Base-by-base conservation (phyloP, 2,329 filamentous ascomycete species). In the Aspergillus sp. region DNA sequence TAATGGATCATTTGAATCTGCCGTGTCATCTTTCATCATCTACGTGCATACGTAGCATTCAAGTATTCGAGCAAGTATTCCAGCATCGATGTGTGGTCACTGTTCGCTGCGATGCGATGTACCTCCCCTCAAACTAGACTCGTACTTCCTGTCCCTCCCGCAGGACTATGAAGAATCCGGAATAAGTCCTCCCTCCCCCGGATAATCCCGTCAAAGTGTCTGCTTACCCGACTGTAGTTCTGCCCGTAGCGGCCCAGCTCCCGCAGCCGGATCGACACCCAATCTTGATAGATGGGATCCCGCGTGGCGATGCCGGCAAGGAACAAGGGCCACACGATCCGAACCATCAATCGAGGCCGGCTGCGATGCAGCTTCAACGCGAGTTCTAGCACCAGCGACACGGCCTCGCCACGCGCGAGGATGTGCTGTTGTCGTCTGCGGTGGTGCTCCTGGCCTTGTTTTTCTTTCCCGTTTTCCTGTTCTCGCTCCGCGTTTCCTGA, bases 241-340 rank as follows among this genome's bases (percentile, higher is more conserved):
- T 65, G 63, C 18, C 64, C 68, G 58, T 68, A 67, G 24, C 61
- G 64, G 22, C 69, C 63, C 14, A 70, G 58, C 46, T 69, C 68
- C 5, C 62, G 61, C 32, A 72, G 54, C 20, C 66, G 65, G 26
- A 69, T 69, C 16, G 69, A 67, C 24, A 70, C 66, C 69, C 70
- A 72, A 55, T 71, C 69, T 49, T 66, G 63, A 55, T 67, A 67
- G 10, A 68, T 69, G 6, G 55, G 56, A 32, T 71, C 69, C 1
- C 62, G 56, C 14, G 69, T 70, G 20, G 67, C 68, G 49, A 69
- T 67, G 4, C 68, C 67, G 2, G 68, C 68, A 11, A 69, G 61
- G 42, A 69, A 68, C 10, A 70, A 56, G 9, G 65, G 69, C 69
- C 68, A 70, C 18, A 61, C 59, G 32, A 70, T 72, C 46, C 68